phyloP scores from a whole-genome alignment of 352 stramenopile species.

The Blastocystis sp. region DNA sequence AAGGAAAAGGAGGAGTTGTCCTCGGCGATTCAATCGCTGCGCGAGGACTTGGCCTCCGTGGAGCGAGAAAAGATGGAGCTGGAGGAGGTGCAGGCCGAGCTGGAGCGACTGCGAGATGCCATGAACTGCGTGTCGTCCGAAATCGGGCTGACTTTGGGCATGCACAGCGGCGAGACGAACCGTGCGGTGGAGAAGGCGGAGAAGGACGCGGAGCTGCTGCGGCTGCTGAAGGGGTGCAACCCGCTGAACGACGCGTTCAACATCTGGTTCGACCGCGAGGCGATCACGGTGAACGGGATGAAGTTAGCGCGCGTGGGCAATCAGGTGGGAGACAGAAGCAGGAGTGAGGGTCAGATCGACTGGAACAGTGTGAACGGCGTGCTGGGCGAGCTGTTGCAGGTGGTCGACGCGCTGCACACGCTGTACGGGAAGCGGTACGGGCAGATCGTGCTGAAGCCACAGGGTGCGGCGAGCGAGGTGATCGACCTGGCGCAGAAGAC shows the following conservation, averaged over 20 bases:
- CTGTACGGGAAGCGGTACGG: constrained; percentile 28
- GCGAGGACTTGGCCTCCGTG: background rate
- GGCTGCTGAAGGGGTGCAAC: constrained; percentile 47
- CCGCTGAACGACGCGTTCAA: constrained; percentile 51
- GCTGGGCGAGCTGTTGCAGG: constrained; percentile 29
- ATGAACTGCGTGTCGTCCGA: constrained; percentile 51
- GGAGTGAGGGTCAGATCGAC: background rate
- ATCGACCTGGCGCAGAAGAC: constrained; percentile 22
- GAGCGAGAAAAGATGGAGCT: constrained; percentile 51
- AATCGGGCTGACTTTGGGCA: constrained; percentile 19
- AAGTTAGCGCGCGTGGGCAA: constrained; percentile 9
- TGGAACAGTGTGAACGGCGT: constrained; percentile 31
- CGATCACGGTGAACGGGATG: constrained; percentile 35
- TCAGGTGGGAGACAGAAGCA: background rate
- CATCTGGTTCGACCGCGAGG: constrained; percentile 42
- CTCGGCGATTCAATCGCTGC: constrained; percentile 15
- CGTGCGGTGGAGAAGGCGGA: constrained; percentile 11
- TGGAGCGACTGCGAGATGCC: background rate
- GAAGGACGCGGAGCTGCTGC: constrained; percentile 8
- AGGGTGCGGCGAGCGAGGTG: constrained; percentile 22
- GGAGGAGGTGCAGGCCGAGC: constrained; percentile 33
- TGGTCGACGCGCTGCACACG: constrained; percentile 8
- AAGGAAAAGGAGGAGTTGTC: constrained; percentile 16
- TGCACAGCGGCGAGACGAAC: constrained; percentile 8
- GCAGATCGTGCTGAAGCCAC: background rate